Conservation (phyloP, 805 yeast genomes). For the Metschnikowia kofuensis region DNA sequence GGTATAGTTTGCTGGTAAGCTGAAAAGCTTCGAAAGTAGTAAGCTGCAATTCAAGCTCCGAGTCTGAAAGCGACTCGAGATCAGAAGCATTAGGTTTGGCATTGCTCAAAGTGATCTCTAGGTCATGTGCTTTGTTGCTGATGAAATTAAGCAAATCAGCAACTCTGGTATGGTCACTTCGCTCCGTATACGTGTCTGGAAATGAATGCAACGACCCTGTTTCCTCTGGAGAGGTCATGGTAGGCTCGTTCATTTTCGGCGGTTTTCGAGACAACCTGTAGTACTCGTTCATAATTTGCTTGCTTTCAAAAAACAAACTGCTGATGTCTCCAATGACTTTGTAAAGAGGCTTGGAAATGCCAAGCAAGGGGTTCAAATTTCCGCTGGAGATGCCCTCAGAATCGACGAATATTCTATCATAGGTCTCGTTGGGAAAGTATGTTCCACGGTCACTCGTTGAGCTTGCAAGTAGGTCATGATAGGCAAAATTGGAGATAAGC, state of each 20-base stretch:
- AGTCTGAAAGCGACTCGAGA: constrained; percentile 35
- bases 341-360: constrained; percentile 68
- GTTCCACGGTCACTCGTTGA: constrained; percentile 59
- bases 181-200: background rate
- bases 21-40: constrained; percentile 72
- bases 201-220: background rate
- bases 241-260: background rate
- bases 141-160: constrained; percentile 23
- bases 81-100: constrained; percentile 54
- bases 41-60: constrained; percentile 62
- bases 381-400: constrained; percentile 33
- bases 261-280: constrained; percentile 3
- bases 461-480: constrained; percentile 72
- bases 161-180: constrained; percentile 9
- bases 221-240: constrained; percentile 2
- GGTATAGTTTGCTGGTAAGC: constrained; percentile 62
- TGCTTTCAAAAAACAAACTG: constrained; percentile 53
- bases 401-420: constrained; percentile 49
- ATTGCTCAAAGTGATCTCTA: constrained; percentile 49
- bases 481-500: constrained; percentile 74
- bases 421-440: constrained; percentile 60
- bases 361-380: constrained; percentile 66
- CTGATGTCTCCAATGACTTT: constrained; percentile 66
- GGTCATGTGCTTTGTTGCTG: constrained; percentile 28
- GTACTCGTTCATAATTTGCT: constrained; percentile 23